These are phyloP conservation scores for Silene latifolia DNA, from an alignment of 148 eudicot genomes.

Conservation along the genomic window DNA sequence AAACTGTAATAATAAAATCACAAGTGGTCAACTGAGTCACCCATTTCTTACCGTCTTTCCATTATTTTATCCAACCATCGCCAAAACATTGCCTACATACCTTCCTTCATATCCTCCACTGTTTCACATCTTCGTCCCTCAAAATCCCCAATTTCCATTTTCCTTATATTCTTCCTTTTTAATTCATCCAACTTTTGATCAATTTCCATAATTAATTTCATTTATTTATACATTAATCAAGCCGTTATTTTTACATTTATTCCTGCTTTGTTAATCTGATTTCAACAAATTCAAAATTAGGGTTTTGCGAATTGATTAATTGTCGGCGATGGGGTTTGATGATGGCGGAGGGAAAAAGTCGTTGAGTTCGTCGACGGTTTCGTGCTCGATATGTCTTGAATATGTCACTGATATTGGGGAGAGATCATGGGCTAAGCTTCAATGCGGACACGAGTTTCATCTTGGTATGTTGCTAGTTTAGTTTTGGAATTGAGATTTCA, in stretches of 20 bases:
- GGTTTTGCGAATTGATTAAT: neutral
- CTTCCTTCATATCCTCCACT: neutral
- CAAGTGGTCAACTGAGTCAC: neutral
- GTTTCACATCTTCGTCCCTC: neutral
- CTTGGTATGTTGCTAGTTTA: slow-evolving; percentile 47
- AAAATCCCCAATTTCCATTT: neutral
- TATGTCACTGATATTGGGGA: slow-evolving; percentile 56
- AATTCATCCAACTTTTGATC: too few species aligned
- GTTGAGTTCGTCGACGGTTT: slow-evolving; percentile 31
- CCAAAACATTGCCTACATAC: neutral
- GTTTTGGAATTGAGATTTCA: neutral
- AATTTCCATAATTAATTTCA: too few species aligned
- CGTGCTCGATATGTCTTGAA: slow-evolving; percentile 91
- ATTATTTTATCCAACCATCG: neutral
- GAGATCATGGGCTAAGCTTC: slow-evolving; percentile 93
- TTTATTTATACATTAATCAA: neutral
- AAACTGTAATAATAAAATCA: too few species aligned
- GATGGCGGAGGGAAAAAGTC: slow-evolving; percentile 43
- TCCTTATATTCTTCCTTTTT: neutral
- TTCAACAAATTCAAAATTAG: neutral
- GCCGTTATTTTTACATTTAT: too few species aligned
- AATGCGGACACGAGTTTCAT: slow-evolving; percentile 89
- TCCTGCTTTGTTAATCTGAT: too few species aligned
- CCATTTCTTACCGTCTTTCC: neutral
- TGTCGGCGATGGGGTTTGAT: slow-evolving; percentile 34